These are phyloP conservation scores for Pyrenopolyporus hunteri DNA, from an alignment of 495 filamentous ascomycete genomes.

Conservation along the genomic window DNA sequence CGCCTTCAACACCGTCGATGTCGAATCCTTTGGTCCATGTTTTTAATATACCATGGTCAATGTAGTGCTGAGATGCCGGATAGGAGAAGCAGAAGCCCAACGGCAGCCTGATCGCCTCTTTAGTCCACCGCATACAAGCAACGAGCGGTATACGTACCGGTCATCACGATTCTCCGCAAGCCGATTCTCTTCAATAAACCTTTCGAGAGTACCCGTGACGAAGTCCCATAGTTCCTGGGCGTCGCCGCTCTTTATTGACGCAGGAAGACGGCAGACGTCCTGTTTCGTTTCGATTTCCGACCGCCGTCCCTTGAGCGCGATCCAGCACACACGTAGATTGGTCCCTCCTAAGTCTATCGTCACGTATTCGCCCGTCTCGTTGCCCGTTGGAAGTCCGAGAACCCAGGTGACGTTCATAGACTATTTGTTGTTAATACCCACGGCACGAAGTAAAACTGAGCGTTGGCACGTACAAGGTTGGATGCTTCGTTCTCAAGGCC, in stretches of 20 bases:
- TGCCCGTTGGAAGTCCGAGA: conserved; percentile 76
- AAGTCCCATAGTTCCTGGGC: conserved; percentile 83
- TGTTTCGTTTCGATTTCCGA: conserved; percentile 87
- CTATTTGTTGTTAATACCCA: conserved; percentile 45
- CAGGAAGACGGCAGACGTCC: conserved; percentile 83
- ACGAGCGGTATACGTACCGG: conserved; percentile 55
- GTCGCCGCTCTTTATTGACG: conserved; percentile 76
- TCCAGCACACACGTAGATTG: conserved; percentile 85
- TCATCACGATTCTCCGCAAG: conserved; percentile 4
- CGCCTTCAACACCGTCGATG: conserved; percentile 81
- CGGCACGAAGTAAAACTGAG: conserved; percentile 6
- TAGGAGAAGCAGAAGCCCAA: conserved; percentile 91
- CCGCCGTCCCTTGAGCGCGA: conserved; percentile 73
- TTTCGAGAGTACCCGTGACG: conserved; percentile 82
- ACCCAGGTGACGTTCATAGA: conserved; percentile 92
- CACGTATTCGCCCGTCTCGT: conserved; percentile 78
- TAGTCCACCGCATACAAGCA: not conserved
- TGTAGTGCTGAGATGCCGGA: conserved; percentile 81
- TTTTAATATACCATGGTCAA: conserved; percentile 83
- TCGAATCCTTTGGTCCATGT: conserved; percentile 93
- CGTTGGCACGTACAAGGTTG: not conserved
- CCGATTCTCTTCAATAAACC: conserved; percentile 75
- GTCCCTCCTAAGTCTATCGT: conserved; percentile 84
- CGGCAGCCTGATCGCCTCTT: conserved; percentile 60
- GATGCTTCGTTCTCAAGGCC: conserved; percentile 35